Base-by-base conservation (phyloP, 169 alveolate species). In the Plasmodium fragile region DNA sequence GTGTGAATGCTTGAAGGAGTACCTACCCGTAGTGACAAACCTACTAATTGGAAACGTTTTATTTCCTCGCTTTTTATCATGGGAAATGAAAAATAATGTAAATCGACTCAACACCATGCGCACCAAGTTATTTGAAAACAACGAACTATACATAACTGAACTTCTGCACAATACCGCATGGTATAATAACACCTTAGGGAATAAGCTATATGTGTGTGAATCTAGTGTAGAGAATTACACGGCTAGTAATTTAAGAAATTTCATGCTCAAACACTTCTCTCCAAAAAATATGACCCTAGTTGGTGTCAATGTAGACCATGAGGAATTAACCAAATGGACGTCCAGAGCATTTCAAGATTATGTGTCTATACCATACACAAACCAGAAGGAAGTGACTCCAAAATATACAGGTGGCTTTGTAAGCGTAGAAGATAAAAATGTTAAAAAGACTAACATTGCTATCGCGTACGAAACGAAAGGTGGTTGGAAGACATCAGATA, bases 321-420 rank as follows among this genome's bases (percentile, higher is more conserved):
- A 95, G 13, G 98, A 97, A 94, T 92, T 97, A 43, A 95, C 98
- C 82, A 95, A 94, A 85, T 96, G 98, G 98, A 81, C 96, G 55
- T 95, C 93, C 96, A 95, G 98, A 39, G 96, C 98, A 55, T 97
- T 96, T 95, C 97, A 96, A 25, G 98, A 97, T 84, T 97, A 97
- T 95, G 97, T 96, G 39, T 96, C 98, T 52, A 96, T 97, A 49
- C 98, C 98, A 0, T 82, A 92, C 87, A 85, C 96, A 80, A 90
- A 45, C 7, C 81, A 78, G 87, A 94, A 85, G 22, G 93, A 83
- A 49, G 69, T 49, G 30, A 81, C 92, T 82, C 98, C 98, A n/a
- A 93, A 92, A 71, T 97, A 97, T 96, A 97, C 99, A 0, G 99
- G 99, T 0, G 99, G 99, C 16, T 97, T 96, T 93, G 72, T 93